phyloP scores from a whole-genome alignment of 495 filamentous ascomycete species.

The Xylaria scruposa region DNA sequence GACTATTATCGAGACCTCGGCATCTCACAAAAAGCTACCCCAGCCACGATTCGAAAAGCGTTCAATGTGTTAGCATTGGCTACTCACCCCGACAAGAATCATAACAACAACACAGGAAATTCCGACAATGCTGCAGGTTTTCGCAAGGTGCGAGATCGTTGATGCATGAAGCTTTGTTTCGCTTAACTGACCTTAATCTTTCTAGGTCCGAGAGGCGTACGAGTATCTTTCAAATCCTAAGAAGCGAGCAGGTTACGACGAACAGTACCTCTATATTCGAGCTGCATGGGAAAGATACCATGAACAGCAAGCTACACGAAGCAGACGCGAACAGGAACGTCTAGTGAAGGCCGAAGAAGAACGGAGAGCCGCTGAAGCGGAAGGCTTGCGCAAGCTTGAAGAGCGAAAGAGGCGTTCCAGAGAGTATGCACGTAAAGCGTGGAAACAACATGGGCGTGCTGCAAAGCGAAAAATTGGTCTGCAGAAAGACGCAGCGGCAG shows the following conservation, averaged over 20 bases:
- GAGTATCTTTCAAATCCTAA: not conserved
- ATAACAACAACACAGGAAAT: not conserved
- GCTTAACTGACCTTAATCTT: not conserved
- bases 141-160: not conserved
- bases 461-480: no score
- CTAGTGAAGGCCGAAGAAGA: no score
- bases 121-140: not conserved
- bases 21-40: not conserved
- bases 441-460: no score
- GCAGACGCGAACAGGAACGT: not conserved
- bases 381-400: no score
- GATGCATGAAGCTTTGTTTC: not conserved
- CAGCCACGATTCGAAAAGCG: not conserved
- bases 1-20: constrained; percentile 12
- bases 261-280: not conserved
- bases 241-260: not conserved
- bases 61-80: not conserved
- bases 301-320: not conserved
- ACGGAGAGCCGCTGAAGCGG: no score
- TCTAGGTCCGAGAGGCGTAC: not conserved
- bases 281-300: not conserved
- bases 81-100: constrained; percentile 12
- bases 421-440: no score
- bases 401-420: no score
- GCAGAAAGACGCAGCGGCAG: not conserved